phyloP scores from a whole-genome alignment of 257 asterid species.

The Ehretia macrophylla region DNA sequence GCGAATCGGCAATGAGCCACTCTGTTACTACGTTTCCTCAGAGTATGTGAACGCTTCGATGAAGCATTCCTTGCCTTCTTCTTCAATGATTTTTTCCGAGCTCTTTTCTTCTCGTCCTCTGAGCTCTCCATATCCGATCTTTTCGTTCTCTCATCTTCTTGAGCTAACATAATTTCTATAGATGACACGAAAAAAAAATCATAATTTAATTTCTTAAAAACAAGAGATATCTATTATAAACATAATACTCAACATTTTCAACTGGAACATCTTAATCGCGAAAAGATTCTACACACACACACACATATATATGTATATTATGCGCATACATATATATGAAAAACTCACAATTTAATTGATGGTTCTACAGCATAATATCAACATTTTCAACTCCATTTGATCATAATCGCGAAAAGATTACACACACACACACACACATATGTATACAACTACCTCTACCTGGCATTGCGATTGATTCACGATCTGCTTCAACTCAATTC shows the following conservation, averaged over 20 bases:
- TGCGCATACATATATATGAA: neutral
- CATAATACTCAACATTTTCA: neutral
- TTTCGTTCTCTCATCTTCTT: conserved; percentile 33
- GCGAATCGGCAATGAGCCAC: conserved; percentile 68
- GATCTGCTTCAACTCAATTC: conserved; percentile 24
- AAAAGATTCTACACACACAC: too few relatives aligned
- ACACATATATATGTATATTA: too few relatives aligned
- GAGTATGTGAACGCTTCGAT: conserved; percentile 30
- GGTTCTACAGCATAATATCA: conserved; percentile 1
- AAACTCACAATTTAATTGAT: neutral
- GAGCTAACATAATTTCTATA: conserved; percentile 29
- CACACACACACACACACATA: neutral
- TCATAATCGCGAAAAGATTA: neutral
- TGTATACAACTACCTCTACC: conserved; percentile 27
- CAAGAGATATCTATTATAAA: neutral
- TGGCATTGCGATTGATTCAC: conserved; percentile 45
- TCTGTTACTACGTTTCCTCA: conserved; percentile 41
- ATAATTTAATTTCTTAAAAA: neutral
- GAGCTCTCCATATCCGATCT: conserved; percentile 37
- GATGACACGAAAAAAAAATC: neutral
- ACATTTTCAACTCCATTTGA: neutral
- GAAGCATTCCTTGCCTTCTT: conserved; percentile 42
- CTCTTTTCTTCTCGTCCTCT: conserved; percentile 46
- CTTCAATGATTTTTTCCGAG: conserved; percentile 37
- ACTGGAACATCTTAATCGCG: neutral